These are phyloP conservation scores for Neofusicoccum parvum DNA, from an alignment of 2,329 filamentous ascomycete species.

Conservation along the genomic window DNA sequence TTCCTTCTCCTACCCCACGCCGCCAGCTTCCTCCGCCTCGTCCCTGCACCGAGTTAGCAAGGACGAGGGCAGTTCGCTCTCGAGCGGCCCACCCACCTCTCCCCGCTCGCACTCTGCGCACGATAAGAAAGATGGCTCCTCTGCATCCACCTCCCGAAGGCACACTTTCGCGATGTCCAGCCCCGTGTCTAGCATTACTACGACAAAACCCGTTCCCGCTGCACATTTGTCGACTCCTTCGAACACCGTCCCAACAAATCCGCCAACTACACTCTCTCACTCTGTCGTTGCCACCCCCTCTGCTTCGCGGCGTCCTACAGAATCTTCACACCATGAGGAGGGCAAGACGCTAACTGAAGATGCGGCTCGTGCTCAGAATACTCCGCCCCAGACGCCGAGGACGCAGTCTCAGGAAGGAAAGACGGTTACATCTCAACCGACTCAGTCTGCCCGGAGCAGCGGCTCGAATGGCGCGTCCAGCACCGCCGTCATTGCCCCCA, in stretches of 20 bases:
- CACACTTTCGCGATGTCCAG: conserved; percentile 43
- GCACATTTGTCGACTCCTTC: conserved; percentile 70
- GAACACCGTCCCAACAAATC: conserved; percentile 45
- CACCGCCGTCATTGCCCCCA: conserved; percentile 69
- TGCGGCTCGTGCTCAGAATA: conserved; percentile 66
- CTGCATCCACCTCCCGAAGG: conserved; percentile 29
- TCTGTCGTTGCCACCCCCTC: conserved; percentile 51
- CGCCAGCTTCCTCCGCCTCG: conserved; percentile 44
- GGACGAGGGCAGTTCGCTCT: conserved; percentile 25
- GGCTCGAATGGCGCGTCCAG: conserved; percentile 41
- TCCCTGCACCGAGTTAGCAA: conserved; percentile 35
- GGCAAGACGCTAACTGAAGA: conserved; percentile 87
- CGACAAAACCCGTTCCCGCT: conserved; percentile 65
- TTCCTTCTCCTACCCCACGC: conserved; percentile 41
- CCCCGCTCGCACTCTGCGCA: conserved; percentile 27
- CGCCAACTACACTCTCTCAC: conserved; percentile 57
- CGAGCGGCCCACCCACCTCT: conserved; percentile 26
- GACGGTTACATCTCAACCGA: conserved; percentile 46
- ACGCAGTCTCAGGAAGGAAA: conserved; percentile 71
- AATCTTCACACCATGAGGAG: conserved; percentile 67
- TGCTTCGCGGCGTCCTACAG: conserved; percentile 47
- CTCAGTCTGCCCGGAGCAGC: conserved; percentile 49
- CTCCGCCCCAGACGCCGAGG: conserved; percentile 85
- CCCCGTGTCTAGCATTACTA: conserved; percentile 66
- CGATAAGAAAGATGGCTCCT: conserved; percentile 29